Evolutionary conservation across 306 rosid species (phyloP), one percentile per base, ranked within the genome.

Genomic region (Prunus padus): DNA sequence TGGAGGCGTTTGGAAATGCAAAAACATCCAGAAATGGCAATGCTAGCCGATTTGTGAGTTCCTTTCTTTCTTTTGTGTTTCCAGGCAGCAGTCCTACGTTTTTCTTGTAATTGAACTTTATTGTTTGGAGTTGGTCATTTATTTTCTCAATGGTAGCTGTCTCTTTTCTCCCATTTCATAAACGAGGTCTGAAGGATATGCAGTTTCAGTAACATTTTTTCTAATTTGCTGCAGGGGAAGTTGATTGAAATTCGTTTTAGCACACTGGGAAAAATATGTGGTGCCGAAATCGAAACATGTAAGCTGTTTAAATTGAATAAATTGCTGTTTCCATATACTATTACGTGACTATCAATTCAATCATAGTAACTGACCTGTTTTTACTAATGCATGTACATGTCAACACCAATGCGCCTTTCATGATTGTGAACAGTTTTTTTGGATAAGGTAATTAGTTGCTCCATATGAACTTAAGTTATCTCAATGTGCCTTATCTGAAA

Each of bases 1-100:
- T 96, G 51, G 99, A 96, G 87, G 90, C 96, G 73, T 92, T 96
- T 83, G 99, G 99, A 68, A 96, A 89, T 83, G 99, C 99, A 26
- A 92, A 90, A 86, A 90, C 98, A 68, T 88, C 90, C 65, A 82
- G 89, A 81, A 96, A 90, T 84, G 82, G 83, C 81, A 92, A 96
- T 79, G 89, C 98, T 77, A 96, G 99, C 85, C 84, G 99, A 92
- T 92, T 90, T 81, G 99, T 96, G 85, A 86, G 99, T 92, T 82
- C 75, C 49, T 77, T 57, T 82, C 56, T 61, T 83, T 78, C 76
- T 76, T 44, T 56, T 76, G 20, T 77, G 16, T 59, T 45, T 46
- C 55, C 60, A 62, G 59, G 65, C 54, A 37, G 42, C 6, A 23
- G 37, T 45, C 75, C 72, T 56, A 31, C 28, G 46, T 79, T 68